Evolutionary conservation across 345 rosid species (phyloP), one percentile per base, ranked within the genome.

Genomic region (Gossypioides kirkii): DNA sequence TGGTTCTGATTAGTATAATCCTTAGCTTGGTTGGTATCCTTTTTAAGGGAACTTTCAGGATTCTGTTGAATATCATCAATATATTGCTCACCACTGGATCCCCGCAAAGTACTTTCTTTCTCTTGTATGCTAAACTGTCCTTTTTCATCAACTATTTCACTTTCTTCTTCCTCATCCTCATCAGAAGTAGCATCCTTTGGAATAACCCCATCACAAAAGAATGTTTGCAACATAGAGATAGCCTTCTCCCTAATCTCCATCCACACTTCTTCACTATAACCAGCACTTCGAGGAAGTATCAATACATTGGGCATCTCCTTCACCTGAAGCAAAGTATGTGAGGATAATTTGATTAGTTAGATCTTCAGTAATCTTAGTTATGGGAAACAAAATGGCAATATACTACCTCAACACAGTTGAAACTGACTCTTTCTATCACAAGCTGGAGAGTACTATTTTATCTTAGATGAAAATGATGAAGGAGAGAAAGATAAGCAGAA

Each of bases 181-280:
- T 93, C 98, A 79, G 96, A 91, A 73, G 89, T 78, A 23, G 87
- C 84, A 86, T 89, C 86, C 77, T 78, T 81, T 45, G 98, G 98
- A 74, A 90, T 60, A 42, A 85, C 78, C 72, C 96, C 96, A 69
- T 93, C 93, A 78, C 84, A 80, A 81, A 93, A 88, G 83, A 87
- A 96, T 7, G 92, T 82, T 74, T 91, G 98, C 78, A 96, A 82
- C 72, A 93, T 80, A 65, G 96, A 88, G 69, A 93, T 85, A 53
- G 97, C 91, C 79, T 96, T 96, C 70, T 96, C 99, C 77, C 98
- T 86, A 62, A 93, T 90, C 85, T 96, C 98, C 88, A 93, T 82
- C 99, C 99, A 96, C 47, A 87, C 98, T 86, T 96, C 99, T 88
- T 96, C 99, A 79, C 98, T 96, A 75, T 93, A 96, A 89, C 93